Base-by-base conservation (phyloP, 1,284 basidiomycete genomes). In the Trichosporon faecale region DNA sequence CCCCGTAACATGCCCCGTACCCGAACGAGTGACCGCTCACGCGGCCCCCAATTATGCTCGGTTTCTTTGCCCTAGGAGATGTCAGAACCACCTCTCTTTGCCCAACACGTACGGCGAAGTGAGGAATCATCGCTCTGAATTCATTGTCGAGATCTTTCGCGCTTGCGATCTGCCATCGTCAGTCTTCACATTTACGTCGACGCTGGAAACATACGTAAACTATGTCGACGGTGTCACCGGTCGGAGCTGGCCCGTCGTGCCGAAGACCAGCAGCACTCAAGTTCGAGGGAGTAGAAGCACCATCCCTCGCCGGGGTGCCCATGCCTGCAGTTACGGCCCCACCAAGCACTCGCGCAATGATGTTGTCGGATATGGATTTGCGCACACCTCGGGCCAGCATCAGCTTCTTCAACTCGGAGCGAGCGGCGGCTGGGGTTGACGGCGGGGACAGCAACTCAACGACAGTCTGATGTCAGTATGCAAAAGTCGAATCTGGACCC, bases 1-100 rank as follows among this genome's bases (percentile, higher is more conserved):
- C 91, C 93, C 74, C 90, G 91, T 72, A 99, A 83, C 92, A 99
- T 95, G 6, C 96, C 95, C 64, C 97, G 88, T 11, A 99, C 89
- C 18, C 89, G 88, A 64, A 89, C 86, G 70, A 98, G 86, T 14
- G 91, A 87, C 72, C 88, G 89, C 74, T 99, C 96, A 72, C 96
- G 88, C 27, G 87, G 85, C 55, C 89, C 87, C 96, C 96, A 99
- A 78, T 99, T 99, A 76, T 96, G 93, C 79, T 99, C 96, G 0
- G 92, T 94, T 84, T 99, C 97, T 84, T 90, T 97, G 18, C 94
- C 95, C 89, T 94, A 73, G 61, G 68, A 73, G n/a, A 35, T 33
- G 65, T 66, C 23, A 63, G 65, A 49, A 46, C 49, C 44, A 70
- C 46, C 69, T 68, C 27, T 27, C 65, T 57, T 44, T 8, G 12